A percentile compares a stretch with the other conserved stretches of the same genome.
These are phyloP conservation scores for Grifola frondosa DNA, from an alignment of 1,284 basidiomycete genomes.

Conservation along the genomic window DNA sequence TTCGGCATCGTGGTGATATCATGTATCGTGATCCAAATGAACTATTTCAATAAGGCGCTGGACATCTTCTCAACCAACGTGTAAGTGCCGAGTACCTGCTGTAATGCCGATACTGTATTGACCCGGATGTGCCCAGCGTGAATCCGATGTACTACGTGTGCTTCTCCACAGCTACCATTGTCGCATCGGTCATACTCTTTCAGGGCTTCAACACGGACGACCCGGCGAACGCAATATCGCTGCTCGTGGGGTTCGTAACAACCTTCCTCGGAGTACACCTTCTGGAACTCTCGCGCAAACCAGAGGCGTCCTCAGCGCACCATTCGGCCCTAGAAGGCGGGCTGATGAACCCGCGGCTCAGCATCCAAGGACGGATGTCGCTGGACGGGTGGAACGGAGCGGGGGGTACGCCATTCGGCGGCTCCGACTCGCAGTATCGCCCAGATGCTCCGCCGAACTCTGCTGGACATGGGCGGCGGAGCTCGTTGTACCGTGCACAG, in stretches of 20 bases:
- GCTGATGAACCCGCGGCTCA: conserved; percentile 73
- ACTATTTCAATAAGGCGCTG: conserved; percentile 99
- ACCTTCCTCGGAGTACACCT: conserved; percentile 94
- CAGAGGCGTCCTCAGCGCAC: conserved; percentile 48
- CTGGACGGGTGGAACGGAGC: conserved; percentile 68
- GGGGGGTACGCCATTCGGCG: conserved; percentile 35
- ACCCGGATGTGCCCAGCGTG: conserved; percentile 53
- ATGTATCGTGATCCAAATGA: conserved; percentile 96
- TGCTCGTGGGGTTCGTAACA: conserved; percentile 84
- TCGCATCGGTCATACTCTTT: conserved; percentile 95
- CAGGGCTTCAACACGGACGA: conserved; percentile 94
- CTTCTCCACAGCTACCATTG: conserved; percentile 95
- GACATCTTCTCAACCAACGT: conserved; percentile 98
- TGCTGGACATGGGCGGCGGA: conserved; percentile 43
- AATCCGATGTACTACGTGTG: conserved; percentile 99
- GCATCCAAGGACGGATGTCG: conserved; percentile 66
- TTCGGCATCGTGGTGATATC: conserved; percentile 83
- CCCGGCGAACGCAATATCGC: conserved; percentile 78
- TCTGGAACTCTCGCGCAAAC: conserved; percentile 78
- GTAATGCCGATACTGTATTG: conserved; percentile 9
- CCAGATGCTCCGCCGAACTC: conserved; percentile 27
- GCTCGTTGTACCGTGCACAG: conserved; percentile 62
- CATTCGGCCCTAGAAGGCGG: conserved; percentile 66
- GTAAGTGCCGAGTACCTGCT: conserved; percentile 48
- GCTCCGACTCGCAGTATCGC: conserved; percentile 27